These are phyloP conservation scores for Hypoxylon crocopeplum DNA, from an alignment of 495 filamentous ascomycete genomes.

Conservation along the genomic window DNA sequence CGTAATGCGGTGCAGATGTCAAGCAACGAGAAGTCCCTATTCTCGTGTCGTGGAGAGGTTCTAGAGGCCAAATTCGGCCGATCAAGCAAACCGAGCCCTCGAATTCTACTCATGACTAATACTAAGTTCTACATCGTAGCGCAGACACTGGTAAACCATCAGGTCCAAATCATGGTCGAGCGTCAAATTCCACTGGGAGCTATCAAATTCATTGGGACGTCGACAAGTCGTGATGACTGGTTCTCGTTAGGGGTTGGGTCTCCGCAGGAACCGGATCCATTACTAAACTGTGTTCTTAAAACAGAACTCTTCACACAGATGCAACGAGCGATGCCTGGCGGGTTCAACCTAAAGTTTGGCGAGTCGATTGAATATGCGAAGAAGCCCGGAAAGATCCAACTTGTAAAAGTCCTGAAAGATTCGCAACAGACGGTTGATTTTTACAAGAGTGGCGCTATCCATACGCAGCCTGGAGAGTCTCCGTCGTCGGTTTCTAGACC, in stretches of 20 bases:
- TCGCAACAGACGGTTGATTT: conserved; percentile 74
- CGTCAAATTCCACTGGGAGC: conserved; percentile 80
- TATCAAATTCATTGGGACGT: conserved; percentile 83
- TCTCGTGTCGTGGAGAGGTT: conserved; percentile 89
- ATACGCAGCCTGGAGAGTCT: conserved; percentile 84
- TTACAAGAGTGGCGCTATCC: conserved; percentile 93
- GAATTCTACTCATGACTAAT: conserved; percentile 84
- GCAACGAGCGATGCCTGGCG: conserved; percentile 73
- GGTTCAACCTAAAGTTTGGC: conserved; percentile 80
- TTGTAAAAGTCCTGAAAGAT: conserved; percentile 90
- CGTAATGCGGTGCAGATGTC: conserved; percentile 68
- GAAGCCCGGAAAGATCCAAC: conserved; percentile 91
- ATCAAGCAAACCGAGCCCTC: conserved; percentile 88
- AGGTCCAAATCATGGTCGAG: conserved; percentile 81
- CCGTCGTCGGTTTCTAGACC: conserved; percentile 82
- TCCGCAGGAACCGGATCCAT: conserved; percentile 86
- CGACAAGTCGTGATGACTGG: conserved; percentile 91
- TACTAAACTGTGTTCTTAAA: conserved; percentile 93
- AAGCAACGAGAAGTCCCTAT: conserved; percentile 75
- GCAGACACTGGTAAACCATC: conserved; percentile 81
- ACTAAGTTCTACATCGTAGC: conserved; percentile 86
- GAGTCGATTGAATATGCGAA: conserved; percentile 94
- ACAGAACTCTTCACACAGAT: conserved; percentile 97
- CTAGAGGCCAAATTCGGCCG: conserved; percentile 93
- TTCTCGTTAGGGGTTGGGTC: conserved; percentile 90